A percentile compares a stretch with the other conserved stretches of the same genome.
Evolutionary conservation across 148 eudicot species (phyloP).

Genomic region (Suaeda aralocaspica): DNA sequence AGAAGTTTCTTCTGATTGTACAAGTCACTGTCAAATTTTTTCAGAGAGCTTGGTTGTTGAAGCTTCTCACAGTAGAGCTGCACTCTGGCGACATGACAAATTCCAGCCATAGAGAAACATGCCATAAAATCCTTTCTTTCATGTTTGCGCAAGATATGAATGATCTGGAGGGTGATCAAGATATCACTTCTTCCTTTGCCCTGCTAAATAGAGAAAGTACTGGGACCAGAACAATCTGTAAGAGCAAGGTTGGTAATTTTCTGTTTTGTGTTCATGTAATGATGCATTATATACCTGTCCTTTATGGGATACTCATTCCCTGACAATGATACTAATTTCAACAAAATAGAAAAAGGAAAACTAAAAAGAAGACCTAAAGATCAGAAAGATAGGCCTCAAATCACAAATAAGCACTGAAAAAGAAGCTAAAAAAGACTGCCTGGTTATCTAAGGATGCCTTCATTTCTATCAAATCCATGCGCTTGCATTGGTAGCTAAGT

Average conservation of each 20-base stretch:
- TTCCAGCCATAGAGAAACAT: slow-evolving; percentile 66
- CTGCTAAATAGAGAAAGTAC: slow-evolving; percentile 37
- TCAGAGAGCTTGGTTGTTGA: slow-evolving; percentile 96
- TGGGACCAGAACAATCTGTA: slow-evolving; percentile 41
- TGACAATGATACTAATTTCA: background rate
- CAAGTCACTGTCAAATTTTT: slow-evolving; percentile 15
- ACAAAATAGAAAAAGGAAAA: background rate
- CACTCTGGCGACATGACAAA: slow-evolving; percentile 63
- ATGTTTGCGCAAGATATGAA: slow-evolving; percentile 48
- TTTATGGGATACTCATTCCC: background rate
- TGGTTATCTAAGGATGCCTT: background rate
- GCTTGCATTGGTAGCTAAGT: background rate
- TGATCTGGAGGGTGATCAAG: slow-evolving; percentile 44
- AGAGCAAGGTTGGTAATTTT: slow-evolving; percentile 50
- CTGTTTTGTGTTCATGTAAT: slow-evolving; percentile 9
- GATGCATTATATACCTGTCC: background rate
- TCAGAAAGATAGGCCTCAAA: too few relatives aligned
- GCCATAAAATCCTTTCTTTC: slow-evolving; percentile 61
- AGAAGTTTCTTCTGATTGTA: background rate
- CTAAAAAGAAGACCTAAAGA: background rate
- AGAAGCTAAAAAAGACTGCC: background rate
- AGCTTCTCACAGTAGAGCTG: slow-evolving; percentile 78
- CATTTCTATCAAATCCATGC: background rate
- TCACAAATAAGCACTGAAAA: background rate
- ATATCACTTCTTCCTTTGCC: slow-evolving; percentile 25